Evolutionary conservation across 2,329 filamentous ascomycete genomes (phyloP).

Genomic region (Aspergillus tanneri): DNA sequence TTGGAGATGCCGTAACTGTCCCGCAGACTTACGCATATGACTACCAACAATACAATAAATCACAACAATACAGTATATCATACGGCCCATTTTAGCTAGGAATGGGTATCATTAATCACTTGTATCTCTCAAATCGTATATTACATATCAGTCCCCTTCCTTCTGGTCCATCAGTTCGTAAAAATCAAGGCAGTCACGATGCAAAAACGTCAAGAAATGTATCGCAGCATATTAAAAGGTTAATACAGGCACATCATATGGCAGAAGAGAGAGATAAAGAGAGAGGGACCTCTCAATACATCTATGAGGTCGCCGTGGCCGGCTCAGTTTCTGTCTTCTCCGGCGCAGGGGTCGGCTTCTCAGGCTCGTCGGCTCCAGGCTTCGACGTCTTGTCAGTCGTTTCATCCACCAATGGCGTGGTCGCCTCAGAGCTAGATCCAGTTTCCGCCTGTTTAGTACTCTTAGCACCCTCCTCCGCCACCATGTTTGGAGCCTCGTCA

Average conservation of each 20-base stretch:
- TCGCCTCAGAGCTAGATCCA: neutral
- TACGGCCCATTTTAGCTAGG: neutral
- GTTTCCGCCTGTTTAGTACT: neutral
- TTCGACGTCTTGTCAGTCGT: constrained; percentile 2
- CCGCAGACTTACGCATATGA: neutral
- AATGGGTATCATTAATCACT: constrained; percentile 25
- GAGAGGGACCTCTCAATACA: neutral
- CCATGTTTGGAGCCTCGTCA: constrained; percentile 13
- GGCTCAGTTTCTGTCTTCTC: constrained; percentile 10
- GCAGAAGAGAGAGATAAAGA: constrained; percentile 6
- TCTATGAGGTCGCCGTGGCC: constrained; percentile 14
- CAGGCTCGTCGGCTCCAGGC: constrained; percentile 8
- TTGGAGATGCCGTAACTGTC: too few relatives aligned
- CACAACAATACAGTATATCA: too few relatives aligned
- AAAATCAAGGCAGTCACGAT: constrained; percentile 4
- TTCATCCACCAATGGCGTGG: neutral
- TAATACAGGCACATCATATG: constrained; percentile 16
- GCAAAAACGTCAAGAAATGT: constrained; percentile 3
- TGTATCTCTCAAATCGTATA: constrained; percentile 16
- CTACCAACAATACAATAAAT: neutral
- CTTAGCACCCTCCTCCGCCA: constrained; percentile 13
- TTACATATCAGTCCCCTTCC: constrained; percentile 20
- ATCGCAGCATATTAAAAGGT: constrained; percentile 17
- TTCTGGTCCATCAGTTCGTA: neutral
- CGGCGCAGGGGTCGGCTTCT: constrained; percentile 1